A percentile compares a stretch with the other conserved stretches of the same genome.
These are phyloP conservation scores for Coemansia sp. DNA, from an alignment of 192 early-diverging fungal genomes.

Conservation along the genomic window DNA sequence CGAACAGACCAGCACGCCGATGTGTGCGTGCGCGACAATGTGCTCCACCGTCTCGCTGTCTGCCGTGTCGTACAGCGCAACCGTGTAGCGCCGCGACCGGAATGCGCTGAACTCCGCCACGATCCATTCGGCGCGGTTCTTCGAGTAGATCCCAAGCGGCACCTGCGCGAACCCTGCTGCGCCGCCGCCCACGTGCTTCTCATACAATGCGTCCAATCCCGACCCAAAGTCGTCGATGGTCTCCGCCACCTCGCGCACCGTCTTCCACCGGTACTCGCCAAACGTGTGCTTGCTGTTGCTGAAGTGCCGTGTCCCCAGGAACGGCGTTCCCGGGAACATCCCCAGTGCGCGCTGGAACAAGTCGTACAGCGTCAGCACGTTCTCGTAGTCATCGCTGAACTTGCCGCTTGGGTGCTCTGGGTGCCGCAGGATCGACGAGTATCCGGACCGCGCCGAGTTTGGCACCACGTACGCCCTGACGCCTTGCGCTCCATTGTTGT, in stretches of 20 bases:
- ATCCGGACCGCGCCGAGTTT: slow-evolving; percentile 29
- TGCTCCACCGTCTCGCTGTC: slow-evolving; percentile 76
- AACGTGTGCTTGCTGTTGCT: slow-evolving; percentile 55
- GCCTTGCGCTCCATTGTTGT: background rate
- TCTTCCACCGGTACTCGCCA: slow-evolving; percentile 67
- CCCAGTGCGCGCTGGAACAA: slow-evolving; percentile 48
- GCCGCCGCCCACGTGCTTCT: slow-evolving; percentile 31
- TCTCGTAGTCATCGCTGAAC: slow-evolving; percentile 20
- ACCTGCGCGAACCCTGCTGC: slow-evolving; percentile 23
- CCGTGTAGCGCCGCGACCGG: slow-evolving; percentile 60
- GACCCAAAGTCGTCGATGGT: slow-evolving; percentile 64
- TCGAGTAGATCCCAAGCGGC: slow-evolving; percentile 67
- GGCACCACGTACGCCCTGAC: slow-evolving; percentile 23
- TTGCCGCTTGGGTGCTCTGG: slow-evolving; percentile 19
- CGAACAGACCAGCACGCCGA: slow-evolving; percentile 65
- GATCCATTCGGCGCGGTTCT: slow-evolving; percentile 73
- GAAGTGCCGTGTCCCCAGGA: slow-evolving; percentile 64
- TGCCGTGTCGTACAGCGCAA: slow-evolving; percentile 87
- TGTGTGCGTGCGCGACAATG: slow-evolving; percentile 78
- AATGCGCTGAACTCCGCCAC: slow-evolving; percentile 66
- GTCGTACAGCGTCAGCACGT: slow-evolving; percentile 35
- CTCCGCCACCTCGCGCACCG: slow-evolving; percentile 62
- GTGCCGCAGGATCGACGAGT: slow-evolving; percentile 37
- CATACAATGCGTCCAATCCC: slow-evolving; percentile 63
- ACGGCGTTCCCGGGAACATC: slow-evolving; percentile 58